These are phyloP conservation scores for Eustoma russellianum DNA, from an alignment of 257 asterid species.

Conservation along the genomic window DNA sequence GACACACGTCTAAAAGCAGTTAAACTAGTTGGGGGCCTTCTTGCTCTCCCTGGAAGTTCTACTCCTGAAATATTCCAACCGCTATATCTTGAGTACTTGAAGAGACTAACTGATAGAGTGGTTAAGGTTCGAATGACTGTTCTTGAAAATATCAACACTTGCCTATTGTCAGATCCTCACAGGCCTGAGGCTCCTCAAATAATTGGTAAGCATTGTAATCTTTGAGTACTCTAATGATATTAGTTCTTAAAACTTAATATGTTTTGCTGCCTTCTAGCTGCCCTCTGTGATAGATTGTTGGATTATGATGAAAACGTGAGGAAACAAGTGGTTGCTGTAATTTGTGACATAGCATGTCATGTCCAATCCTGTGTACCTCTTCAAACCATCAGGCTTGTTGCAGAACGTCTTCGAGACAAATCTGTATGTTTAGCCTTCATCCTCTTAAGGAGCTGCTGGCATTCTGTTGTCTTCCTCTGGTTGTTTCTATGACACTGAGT, in stretches of 20 bases:
- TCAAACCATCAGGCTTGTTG: conserved; percentile 68
- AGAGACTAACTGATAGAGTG: conserved; percentile 80
- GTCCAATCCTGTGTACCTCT: conserved; percentile 53
- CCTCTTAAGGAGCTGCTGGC: background rate
- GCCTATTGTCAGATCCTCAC: conserved; percentile 65
- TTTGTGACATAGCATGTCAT: conserved; percentile 77
- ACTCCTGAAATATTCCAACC: conserved; percentile 72
- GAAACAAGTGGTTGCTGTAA: conserved; percentile 76
- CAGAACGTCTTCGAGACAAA: conserved; percentile 96
- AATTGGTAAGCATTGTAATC: conserved; percentile 47
- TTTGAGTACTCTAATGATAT: conserved; percentile 11
- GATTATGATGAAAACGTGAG: conserved; percentile 91
- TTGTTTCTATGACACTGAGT: background rate
- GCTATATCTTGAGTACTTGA: conserved; percentile 67
- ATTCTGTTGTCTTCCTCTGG: background rate
- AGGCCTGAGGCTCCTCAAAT: conserved; percentile 75
- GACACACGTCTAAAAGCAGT: conserved; percentile 80
- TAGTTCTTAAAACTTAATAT: conserved; percentile 19
- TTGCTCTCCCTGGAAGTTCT: conserved; percentile 59
- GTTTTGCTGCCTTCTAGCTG: conserved; percentile 46
- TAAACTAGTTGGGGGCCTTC: conserved; percentile 78
- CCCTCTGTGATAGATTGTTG: conserved; percentile 74
- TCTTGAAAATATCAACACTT: conserved; percentile 64
- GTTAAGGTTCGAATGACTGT: conserved; percentile 85
- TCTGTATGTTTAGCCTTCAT: conserved; percentile 50